Evolutionary conservation across 2,329 filamentous ascomycete genomes (phyloP), one percentile per base, ranked within the genome.

Genomic region (Ascosphaera aggregata): DNA sequence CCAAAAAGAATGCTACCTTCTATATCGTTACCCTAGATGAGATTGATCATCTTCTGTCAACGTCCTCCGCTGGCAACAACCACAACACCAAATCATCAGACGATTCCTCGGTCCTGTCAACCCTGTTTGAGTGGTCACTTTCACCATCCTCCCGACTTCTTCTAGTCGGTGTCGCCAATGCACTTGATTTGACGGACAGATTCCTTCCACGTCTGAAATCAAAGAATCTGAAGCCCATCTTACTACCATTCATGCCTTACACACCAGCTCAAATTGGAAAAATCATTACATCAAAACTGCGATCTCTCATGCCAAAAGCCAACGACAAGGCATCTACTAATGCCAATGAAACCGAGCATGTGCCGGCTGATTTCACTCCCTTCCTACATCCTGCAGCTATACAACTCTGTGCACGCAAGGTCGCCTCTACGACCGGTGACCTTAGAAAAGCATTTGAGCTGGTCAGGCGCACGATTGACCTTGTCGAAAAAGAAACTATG

Each of bases 101-200:
- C 27, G 86, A 94, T 47, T 63, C 89, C 42, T 82, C 91, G 47
- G 77, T 89, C 40, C 64, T 98, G 11, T 94, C 95, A 59, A 79
- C 74, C 44, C 65, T 98, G n/a, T 94, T 98, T 48, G 85, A 94
- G 54, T 95, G 86, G 85, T 91, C 89, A 1, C 63, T 98, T 50
- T 72, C 81, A 44, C 74, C 74, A 45, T 70, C 71, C 1, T 94
- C 89, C 0, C 73, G 71, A 16, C 72, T 98, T 3, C 64, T 89
- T 27, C 64, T 98, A 15, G 71, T 98, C 38, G 89, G 89, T 37
- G 93, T 98, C 51, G 89, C 89, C 48, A 98, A 98, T 51, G 89
- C 89, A 3, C 66, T 98, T 40, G 89, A 98, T 53, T 64, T 98
- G 41, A 98, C 89, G 0, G 89, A 95, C 53, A 80, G 89, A 8